Evolutionary conservation across 2,329 filamentous ascomycete species (phyloP).

Genomic region (Ophiocordyceps camponoti-saundersi): DNA sequence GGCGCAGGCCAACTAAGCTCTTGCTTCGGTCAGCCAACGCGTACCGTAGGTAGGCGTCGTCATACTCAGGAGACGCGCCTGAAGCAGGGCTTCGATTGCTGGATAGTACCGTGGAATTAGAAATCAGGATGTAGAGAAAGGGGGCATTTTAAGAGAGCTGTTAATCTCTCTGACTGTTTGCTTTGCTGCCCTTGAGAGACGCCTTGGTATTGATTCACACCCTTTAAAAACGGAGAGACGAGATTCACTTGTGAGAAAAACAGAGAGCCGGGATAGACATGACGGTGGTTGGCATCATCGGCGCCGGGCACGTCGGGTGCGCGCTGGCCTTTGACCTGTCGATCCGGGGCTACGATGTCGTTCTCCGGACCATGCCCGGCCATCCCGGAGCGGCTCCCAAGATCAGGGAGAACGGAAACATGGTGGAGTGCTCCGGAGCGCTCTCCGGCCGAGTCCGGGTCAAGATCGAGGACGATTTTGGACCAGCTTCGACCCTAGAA

Average conservation of each 20-base stretch:
- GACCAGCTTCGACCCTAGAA: background rate
- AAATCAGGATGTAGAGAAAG: no score
- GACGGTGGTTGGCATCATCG: conserved; percentile 2
- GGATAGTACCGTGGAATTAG: no score
- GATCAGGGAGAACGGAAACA: background rate
- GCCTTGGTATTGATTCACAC: no score
- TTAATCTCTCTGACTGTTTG: no score
- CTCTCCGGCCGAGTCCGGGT: background rate
- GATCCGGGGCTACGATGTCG: conserved; percentile 1
- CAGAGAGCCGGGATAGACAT: background rate
- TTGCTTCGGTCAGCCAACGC: no score
- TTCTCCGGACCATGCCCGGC: conserved; percentile 1
- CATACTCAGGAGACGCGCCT: no score
- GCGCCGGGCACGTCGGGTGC: conserved; percentile 5
- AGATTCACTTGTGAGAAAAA: background rate
- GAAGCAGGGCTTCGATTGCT: no score
- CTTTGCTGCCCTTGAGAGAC: no score
- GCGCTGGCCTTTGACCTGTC: conserved; percentile 3
- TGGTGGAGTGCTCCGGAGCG: background rate
- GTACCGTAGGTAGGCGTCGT: no score
- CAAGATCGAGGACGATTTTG: background rate
- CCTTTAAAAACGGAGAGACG: no score
- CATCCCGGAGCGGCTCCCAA: conserved; percentile 2
- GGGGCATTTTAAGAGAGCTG: no score
- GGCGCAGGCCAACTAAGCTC: no score